Base-by-base conservation (phyloP, 106 monocot genomes). In the Allium sativum region DNA sequence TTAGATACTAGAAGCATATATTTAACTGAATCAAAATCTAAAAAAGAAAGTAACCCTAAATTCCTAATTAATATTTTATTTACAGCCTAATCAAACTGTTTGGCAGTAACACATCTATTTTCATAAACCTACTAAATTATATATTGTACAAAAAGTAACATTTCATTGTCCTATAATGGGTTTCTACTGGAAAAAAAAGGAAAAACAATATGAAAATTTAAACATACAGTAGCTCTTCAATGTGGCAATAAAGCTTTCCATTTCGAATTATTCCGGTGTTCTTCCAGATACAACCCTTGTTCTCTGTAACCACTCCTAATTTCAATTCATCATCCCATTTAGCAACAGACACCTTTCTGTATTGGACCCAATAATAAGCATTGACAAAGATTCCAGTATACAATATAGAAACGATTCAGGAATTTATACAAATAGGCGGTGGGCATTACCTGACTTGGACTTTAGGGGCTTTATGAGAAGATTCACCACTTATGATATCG, bases 201-300 rank as follows among this genome's bases (percentile, higher is more conserved):
- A 20, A 22, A 22, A 22, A 21, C 3, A 22, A 20, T 47, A 12
- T 20, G 18, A 47, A 19, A 7, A 1, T 57, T 41, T 7, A 52
- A 47, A 71, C 80, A 57, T 72, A 87, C 95, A 72, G 11, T n/a
- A 90, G 79, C 65, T 96, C 95, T 79, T 96, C 95, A 40, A 90
- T 79, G 44, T 75, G 74, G 70, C 90, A 96, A 63, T 84, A 90
- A 9, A 96, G 81, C 47, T 72, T 90, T 18, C 86, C 69, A n/a
- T 76, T 73, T 51, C 95, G 65, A 45, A 79, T 68, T 21, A 96
- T 64, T 40, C 95, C 95, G 0, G 84, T 90, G 18, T 66, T 84
- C 9, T 72, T 67, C 95, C 95, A 96, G 53, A 86, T 58, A 55
- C 84, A 74, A 4, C 90, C 95, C 70, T 87, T 96, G 73, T 75